A percentile compares a stretch with the other conserved stretches of the same genome.
phyloP scores from a whole-genome alignment of 1,284 basidiomycete species.

The Cryptococcus hybrid region DNA sequence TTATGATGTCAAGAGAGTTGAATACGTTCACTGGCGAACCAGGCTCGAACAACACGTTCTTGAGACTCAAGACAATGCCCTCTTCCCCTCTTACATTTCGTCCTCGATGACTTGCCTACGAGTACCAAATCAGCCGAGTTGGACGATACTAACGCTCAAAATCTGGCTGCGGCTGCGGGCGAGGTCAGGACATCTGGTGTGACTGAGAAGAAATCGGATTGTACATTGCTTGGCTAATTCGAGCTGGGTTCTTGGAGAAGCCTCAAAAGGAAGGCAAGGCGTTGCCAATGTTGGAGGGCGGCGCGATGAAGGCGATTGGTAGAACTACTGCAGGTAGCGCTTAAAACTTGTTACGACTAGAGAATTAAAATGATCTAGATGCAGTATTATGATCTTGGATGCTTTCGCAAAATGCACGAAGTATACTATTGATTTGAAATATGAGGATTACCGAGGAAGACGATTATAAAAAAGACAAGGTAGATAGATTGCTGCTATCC shows the following conservation, averaged over 20 bases:
- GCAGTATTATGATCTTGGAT: no score
- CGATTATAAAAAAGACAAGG: no score
- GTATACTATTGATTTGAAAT: no score
- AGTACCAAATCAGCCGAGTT: constrained; percentile 92
- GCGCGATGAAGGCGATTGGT: constrained; percentile 48
- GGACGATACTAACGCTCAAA: constrained; percentile 78
- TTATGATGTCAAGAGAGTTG: constrained; percentile 72
- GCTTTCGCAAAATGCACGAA: no score
- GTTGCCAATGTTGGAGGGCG: constrained; percentile 47
- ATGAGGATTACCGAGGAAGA: no score
- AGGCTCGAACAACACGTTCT: constrained; percentile 94
- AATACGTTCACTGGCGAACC: constrained; percentile 90
- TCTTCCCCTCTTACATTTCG: constrained; percentile 98
- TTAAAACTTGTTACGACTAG: no score
- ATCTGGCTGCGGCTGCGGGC: constrained; percentile 59
- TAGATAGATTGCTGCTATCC: no score
- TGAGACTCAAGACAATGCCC: constrained; percentile 88
- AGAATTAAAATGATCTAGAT: no score
- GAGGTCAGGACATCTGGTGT: constrained; percentile 65
- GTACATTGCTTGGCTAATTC: constrained; percentile 93
- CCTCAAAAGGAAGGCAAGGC: constrained; percentile 38
- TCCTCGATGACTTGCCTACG: constrained; percentile 94
- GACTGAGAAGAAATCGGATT: constrained; percentile 71
- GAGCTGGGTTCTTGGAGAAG: constrained; percentile 81
- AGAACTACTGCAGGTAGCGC: constrained; percentile 46